Conservation (phyloP, 352 stramenopile species). For the Phytophthora sojae region DNA sequence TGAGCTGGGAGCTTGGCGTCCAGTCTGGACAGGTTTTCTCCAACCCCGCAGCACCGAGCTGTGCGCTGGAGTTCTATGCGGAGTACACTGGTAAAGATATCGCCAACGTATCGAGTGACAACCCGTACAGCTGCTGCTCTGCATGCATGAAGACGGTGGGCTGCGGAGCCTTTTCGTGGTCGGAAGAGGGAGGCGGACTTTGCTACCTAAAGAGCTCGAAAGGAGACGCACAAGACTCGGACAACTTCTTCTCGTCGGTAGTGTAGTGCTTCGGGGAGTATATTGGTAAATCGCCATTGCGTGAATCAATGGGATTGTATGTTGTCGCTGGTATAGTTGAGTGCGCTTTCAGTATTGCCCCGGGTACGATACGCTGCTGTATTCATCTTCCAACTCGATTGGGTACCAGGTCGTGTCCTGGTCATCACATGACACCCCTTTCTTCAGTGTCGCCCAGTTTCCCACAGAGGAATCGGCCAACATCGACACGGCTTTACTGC, state of each 20-base stretch:
- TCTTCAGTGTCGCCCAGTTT: conserved; percentile 22
- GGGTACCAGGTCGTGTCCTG: conserved; percentile 21
- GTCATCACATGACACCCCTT: conserved; percentile 14
- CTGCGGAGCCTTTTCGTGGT: conserved; percentile 62
- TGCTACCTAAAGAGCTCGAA: conserved; percentile 74
- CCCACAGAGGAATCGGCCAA: conserved; percentile 8
- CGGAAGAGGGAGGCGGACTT: conserved; percentile 46
- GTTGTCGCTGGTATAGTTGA: neutral
- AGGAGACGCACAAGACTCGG: conserved; percentile 24
- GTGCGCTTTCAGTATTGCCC: neutral
- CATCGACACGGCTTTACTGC: neutral
- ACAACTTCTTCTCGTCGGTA: conserved; percentile 27
- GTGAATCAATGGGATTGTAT: neutral
- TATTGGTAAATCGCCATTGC: neutral
- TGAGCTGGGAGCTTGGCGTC: conserved; percentile 21
- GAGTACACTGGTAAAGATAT: conserved; percentile 38
- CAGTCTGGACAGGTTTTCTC: conserved; percentile 28
- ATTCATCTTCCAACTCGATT: conserved; percentile 29
- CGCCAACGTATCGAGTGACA: conserved; percentile 19
- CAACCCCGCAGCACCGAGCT: conserved; percentile 32
- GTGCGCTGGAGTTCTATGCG: conserved; percentile 33
- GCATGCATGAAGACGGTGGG: conserved; percentile 35
- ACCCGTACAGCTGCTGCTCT: conserved; percentile 37
- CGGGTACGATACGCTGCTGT: neutral
- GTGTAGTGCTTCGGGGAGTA: conserved; percentile 8